Evolutionary conservation across 371 early-diverging fungal genomes (phyloP).

Genomic region (Parasitella parasitica): DNA sequence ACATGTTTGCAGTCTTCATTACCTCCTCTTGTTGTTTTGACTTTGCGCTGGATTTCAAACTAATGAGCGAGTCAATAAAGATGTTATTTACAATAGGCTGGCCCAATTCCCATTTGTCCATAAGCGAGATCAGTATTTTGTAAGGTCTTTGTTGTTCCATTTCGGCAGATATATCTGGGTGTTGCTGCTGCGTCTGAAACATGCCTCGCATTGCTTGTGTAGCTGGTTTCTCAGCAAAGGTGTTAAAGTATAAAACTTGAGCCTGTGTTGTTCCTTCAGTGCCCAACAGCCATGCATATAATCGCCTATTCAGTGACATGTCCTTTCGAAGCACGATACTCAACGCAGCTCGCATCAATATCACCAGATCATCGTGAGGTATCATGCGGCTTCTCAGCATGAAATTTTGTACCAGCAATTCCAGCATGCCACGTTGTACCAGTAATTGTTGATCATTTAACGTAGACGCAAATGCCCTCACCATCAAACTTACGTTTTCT

Average conservation of each 20-base stretch:
- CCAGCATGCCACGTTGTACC: conserved; percentile 84
- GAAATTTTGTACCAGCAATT: conserved; percentile 80
- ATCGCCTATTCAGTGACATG: conserved; percentile 90
- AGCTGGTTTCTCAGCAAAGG: conserved; percentile 40
- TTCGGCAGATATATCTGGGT: conserved; percentile 21
- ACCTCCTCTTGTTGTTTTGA: conserved; percentile 39
- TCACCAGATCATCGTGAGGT: conserved; percentile 58
- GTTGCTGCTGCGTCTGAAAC: conserved; percentile 42
- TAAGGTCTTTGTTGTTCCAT: conserved; percentile 69
- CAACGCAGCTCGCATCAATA: conserved; percentile 70
- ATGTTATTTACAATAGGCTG: conserved; percentile 71
- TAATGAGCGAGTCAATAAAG: conserved; percentile 69
- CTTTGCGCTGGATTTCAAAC: conserved; percentile 49
- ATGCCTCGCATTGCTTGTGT: conserved; percentile 54
- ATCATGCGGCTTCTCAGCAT: conserved; percentile 70
- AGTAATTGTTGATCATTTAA: conserved; percentile 73
- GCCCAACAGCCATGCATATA: conserved; percentile 88
- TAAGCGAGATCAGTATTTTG: conserved; percentile 78
- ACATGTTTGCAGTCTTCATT: conserved; percentile 81
- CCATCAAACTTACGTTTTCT: conserved; percentile 70
- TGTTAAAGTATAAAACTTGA: conserved; percentile 36
- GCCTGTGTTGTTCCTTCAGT: conserved; percentile 30
- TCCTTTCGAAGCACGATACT: conserved; percentile 86
- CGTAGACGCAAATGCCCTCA: conserved; percentile 75
- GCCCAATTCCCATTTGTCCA: conserved; percentile 88